These are phyloP conservation scores for Trametes gibbosa DNA, from an alignment of 768 basidiomycete species.

Conservation along the genomic window DNA sequence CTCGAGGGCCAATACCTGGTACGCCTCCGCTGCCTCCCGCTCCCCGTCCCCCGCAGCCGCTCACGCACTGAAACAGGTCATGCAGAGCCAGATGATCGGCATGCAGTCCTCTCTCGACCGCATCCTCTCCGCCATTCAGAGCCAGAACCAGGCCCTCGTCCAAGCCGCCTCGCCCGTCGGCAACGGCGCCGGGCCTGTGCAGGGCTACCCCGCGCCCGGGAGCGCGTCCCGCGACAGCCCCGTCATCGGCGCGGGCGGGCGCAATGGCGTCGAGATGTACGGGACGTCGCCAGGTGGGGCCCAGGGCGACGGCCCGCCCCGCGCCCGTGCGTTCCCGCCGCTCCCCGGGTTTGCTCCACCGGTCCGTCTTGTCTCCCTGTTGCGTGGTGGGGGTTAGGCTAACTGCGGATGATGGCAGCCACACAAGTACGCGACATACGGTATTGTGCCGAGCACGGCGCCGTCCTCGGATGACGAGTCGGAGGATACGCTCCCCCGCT, in stretches of 20 bases:
- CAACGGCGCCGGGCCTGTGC: too few relatives aligned
- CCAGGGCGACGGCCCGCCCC: conserved; percentile 30
- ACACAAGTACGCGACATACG: conserved; percentile 89
- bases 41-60: background rate
- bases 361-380: conserved; percentile 42
- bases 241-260: conserved; percentile 7
- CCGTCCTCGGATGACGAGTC: conserved; percentile 90
- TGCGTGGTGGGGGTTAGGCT: conserved; percentile 15
- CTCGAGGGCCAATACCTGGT: conserved; percentile 87
- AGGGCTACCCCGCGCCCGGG: conserved; percentile 10
- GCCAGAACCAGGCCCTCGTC: conserved; percentile 25
- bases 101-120: conserved; percentile 89
- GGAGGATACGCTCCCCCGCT: conserved; percentile 82
- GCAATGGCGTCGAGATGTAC: conserved; percentile 31
- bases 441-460: conserved; percentile 79
- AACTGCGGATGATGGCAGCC: conserved; percentile 46
- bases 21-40: conserved; percentile 16
- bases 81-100: conserved; percentile 94
- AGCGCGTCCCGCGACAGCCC: conserved; percentile 14
- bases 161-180: conserved; percentile 26
- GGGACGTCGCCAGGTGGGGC: conserved; percentile 18
- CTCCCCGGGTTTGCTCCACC: conserved; percentile 91
- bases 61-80: conserved; percentile 48
- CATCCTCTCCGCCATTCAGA: conserved; percentile 67
- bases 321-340: conserved; percentile 65